phyloP scores from a whole-genome alignment of 257 asterid species.

The Nicotiana knightiana region DNA sequence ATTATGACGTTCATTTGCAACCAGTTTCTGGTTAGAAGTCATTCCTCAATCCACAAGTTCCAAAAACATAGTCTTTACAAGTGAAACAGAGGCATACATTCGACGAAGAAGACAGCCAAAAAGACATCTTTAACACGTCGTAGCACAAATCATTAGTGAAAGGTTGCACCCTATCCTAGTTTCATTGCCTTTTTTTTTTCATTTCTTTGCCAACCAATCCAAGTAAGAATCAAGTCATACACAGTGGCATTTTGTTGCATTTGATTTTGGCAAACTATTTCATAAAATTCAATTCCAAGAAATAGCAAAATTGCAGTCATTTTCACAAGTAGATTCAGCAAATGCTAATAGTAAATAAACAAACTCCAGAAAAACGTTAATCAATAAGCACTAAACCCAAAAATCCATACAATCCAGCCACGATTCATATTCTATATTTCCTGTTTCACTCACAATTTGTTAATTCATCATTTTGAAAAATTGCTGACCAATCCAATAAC shows the following conservation, averaged over 20 bases:
- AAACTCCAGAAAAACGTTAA: not conserved
- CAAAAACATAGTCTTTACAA: not conserved
- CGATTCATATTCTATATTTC: not conserved
- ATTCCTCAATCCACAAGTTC: not conserved
- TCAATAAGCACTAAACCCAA: not conserved
- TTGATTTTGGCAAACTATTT: not conserved
- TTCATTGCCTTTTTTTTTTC: not conserved
- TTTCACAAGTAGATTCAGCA: not conserved
- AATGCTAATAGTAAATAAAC: not conserved
- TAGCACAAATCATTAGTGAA: not conserved
- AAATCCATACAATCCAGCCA: not conserved
- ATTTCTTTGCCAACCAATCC: not conserved
- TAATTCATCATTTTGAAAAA: not conserved
- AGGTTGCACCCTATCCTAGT: not conserved
- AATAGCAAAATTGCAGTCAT: not conserved
- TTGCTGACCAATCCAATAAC: not conserved
- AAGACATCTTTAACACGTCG: not conserved
- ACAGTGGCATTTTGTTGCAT: not conserved
- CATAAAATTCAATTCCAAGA: too few relatives aligned
- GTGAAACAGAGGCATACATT: not conserved
- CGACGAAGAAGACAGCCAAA: not conserved
- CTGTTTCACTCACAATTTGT: not conserved
- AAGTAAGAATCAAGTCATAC: not conserved
- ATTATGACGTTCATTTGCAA: not conserved
- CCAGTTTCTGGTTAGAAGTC: not conserved